Evolutionary conservation across 768 basidiomycete species (phyloP), one percentile per base, ranked within the genome.

Genomic region (Leccinum fibrillosum): DNA sequence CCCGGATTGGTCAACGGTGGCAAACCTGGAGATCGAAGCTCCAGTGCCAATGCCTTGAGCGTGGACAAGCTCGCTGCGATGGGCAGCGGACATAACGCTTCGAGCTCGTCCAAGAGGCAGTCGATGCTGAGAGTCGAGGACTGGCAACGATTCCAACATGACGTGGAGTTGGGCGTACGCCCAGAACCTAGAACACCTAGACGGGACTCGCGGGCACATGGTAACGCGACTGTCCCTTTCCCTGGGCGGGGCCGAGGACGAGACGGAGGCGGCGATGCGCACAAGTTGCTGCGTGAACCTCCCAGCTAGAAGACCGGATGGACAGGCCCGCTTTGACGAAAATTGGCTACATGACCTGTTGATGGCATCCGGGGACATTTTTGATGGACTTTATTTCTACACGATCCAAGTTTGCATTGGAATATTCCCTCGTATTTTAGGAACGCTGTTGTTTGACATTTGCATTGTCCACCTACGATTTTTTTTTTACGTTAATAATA

Each of bases 41-140:
- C 78, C 26, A 52, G 23, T 11, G 53, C 52, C 44, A 72, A 63
- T 23, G 50, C 23, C 9, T 66, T 83, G 70, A 90, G 86, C 64
- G 85, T 81, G 10, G 83, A 86, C 67, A 81, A 80, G 69, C 77
- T 91, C 13, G 83, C 79, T 47, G 66, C 71, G 26, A 67, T 77
- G 52, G 63, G 68, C 5, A 73, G 74, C 23, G 75, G 73, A 15
- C 49, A 55, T 2, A 62, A 65, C 34, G 57, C 44, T 12, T n/a
- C 70, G 13, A 67, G 75, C 28, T 76, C 82, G 35, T 84, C 86
- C 47, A 84, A 82, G 64, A 83, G 88, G 49, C 70, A 86, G 71
- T 90, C 89, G 44, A 84, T 80, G 68, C 72, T 92, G 77, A 90
- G 91, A 69, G 90, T 92, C 42, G 88, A 91, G 70, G 90, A 91